A percentile compares a stretch with the other conserved stretches of the same genome.
phyloP scores from a whole-genome alignment of 805 yeast genomes.

The Grigorovia transvaalensis region DNA sequence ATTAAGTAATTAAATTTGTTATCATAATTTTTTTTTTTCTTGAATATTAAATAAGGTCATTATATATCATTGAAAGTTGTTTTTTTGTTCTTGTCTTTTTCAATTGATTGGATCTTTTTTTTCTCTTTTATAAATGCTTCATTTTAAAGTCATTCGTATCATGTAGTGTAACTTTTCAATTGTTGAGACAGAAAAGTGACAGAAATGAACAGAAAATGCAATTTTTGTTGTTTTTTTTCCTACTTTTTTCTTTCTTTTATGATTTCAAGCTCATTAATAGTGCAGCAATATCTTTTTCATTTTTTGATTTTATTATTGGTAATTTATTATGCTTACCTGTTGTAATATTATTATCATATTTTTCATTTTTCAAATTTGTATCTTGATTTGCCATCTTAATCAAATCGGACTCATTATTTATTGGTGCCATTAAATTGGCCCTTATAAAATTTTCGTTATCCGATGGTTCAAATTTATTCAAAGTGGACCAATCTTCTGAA shows the following conservation, averaged over 20 bases:
- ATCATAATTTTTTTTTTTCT: too few relatives aligned
- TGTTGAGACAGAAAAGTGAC: not conserved
- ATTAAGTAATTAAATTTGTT: too few relatives aligned
- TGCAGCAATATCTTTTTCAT: constrained; percentile 23
- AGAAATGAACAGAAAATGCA: not conserved
- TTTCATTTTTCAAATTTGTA: too few relatives aligned
- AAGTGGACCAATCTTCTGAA: constrained; percentile 92
- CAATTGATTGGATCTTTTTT: too few relatives aligned
- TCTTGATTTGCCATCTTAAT: not conserved
- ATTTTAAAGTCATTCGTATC: too few relatives aligned
- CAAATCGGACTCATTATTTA: not conserved
- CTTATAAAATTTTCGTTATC: not conserved
- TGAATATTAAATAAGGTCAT: too few relatives aligned
- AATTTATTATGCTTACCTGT: not conserved
- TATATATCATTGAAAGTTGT: too few relatives aligned
- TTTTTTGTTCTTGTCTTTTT: too few relatives aligned
- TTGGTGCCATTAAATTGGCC: not conserved
- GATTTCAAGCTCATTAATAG: constrained; percentile 26
- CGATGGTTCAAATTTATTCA: constrained; percentile 8
- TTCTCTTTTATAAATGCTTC: too few relatives aligned
- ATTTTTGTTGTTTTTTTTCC: too few relatives aligned
- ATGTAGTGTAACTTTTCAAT: too few relatives aligned
- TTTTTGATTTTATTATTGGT: constrained; percentile 3
- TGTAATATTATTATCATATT: not conserved
- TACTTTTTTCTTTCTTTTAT: constrained; percentile 4